These are phyloP conservation scores for Rhizomucor pusillus DNA, from an alignment of 371 early-diverging fungal species.

Conservation along the genomic window DNA sequence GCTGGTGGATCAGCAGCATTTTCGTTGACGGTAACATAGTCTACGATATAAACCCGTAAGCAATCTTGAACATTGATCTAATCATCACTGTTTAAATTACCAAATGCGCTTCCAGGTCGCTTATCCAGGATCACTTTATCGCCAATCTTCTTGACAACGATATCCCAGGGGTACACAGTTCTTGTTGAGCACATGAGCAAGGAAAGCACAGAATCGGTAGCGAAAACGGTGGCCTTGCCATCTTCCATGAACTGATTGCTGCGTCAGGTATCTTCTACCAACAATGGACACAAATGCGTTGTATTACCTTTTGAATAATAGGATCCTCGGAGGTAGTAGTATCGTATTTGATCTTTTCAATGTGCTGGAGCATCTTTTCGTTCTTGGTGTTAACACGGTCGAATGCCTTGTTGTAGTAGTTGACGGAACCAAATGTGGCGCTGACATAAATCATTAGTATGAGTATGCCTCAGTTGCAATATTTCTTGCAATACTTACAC, in stretches of 20 bases:
- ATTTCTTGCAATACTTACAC: slow-evolving; percentile 49
- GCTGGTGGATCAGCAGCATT: slow-evolving; percentile 90
- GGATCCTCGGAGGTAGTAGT: slow-evolving; percentile 83
- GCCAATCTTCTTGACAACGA: slow-evolving; percentile 85
- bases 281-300: no score
- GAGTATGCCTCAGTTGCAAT: no score
- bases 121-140: slow-evolving; percentile 91
- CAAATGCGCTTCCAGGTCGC: slow-evolving; percentile 74
- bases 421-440: slow-evolving; percentile 65
- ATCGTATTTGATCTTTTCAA: slow-evolving; percentile 72
- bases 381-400: slow-evolving; percentile 85
- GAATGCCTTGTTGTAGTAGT: slow-evolving; percentile 79
- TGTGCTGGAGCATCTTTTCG: slow-evolving; percentile 71
- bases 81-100: neutral
- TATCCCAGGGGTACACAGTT: slow-evolving; percentile 95
- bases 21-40: slow-evolving; percentile 92
- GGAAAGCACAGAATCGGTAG: slow-evolving; percentile 88
- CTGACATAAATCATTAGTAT: no score
- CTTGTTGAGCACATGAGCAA: slow-evolving; percentile 92
- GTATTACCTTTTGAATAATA: slow-evolving; percentile 49
- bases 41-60: slow-evolving; percentile 3
- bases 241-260: slow-evolving; percentile 53
- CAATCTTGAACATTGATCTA: neutral
- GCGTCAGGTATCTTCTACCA: no score
- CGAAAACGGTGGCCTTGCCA: slow-evolving; percentile 76